Evolutionary conservation across 257 asterid species (phyloP).

Genomic region (Rubia yunnanensis): DNA sequence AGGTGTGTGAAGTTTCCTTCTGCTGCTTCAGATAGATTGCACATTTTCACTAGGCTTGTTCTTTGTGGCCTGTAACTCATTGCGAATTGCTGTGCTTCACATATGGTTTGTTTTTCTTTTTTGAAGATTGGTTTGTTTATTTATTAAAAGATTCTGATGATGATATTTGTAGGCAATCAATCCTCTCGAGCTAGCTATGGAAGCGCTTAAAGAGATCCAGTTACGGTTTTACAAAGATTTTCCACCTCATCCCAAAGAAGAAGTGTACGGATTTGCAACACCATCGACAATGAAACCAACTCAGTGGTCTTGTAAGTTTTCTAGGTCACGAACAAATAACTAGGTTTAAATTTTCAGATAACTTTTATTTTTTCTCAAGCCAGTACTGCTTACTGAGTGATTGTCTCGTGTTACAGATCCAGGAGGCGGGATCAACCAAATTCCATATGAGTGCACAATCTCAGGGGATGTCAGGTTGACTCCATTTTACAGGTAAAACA

Average conservation of each 20-base stretch:
- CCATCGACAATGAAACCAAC: constrained; percentile 99
- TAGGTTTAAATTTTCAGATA: neutral
- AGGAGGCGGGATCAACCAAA: constrained; percentile 97
- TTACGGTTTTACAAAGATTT: constrained; percentile 66
- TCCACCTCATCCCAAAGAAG: constrained; percentile 77
- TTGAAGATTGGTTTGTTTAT: neutral
- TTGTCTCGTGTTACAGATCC: constrained; percentile 53
- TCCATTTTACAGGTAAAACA: constrained; percentile 76
- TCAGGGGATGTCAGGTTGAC: constrained; percentile 98
- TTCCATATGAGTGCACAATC: constrained; percentile 82
- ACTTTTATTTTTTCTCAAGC: neutral
- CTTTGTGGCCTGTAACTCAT: neutral
- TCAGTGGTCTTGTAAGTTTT: constrained; percentile 81
- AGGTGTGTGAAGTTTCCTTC: constrained; percentile 35
- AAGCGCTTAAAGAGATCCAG: constrained; percentile 78
- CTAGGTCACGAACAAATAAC: constrained; percentile 7
- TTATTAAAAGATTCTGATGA: constrained; percentile 1
- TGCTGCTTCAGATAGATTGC: neutral
- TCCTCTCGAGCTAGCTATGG: constrained; percentile 95
- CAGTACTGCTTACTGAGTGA: constrained; percentile 10
- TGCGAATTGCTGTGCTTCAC: too few species aligned
- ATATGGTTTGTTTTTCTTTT: too few species aligned
- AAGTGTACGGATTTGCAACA: constrained; percentile 79
- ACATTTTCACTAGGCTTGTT: constrained; percentile 1
- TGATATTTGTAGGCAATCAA: constrained; percentile 61